These are phyloP conservation scores for Xylaria sp. DNA, from an alignment of 2,329 filamentous ascomycete genomes.

Conservation along the genomic window DNA sequence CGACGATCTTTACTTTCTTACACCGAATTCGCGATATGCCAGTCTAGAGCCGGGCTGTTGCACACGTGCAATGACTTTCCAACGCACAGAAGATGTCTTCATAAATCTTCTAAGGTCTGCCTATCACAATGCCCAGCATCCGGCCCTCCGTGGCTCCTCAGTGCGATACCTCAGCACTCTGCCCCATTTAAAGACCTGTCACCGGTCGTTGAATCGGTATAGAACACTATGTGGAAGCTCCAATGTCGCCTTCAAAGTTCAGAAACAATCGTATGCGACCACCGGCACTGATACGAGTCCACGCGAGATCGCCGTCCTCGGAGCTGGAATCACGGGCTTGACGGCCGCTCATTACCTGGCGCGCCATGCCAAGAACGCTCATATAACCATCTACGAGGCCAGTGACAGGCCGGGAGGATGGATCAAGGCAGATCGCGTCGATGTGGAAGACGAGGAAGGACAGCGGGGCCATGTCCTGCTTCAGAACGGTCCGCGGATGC, in stretches of 20 bases:
- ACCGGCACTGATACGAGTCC: constrained; percentile 33
- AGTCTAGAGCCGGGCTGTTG: constrained; percentile 32
- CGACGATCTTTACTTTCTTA: constrained; percentile 7
- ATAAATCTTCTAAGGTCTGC: constrained; percentile 44
- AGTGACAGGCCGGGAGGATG: constrained; percentile 80
- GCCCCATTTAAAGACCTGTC: constrained; percentile 18
- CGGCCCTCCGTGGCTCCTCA: constrained; percentile 24
- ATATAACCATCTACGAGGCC: constrained; percentile 85
- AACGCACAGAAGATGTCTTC: constrained; percentile 45
- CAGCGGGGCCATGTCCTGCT: constrained; percentile 71
- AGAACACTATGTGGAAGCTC: constrained; percentile 9
- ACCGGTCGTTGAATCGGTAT: constrained; percentile 26
- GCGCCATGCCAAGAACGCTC: constrained; percentile 69
- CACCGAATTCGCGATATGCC: constrained; percentile 34
- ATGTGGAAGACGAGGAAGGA: constrained; percentile 68
- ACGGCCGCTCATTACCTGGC: constrained; percentile 81
- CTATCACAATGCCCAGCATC: constrained; percentile 43
- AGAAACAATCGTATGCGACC: constrained; percentile 39
- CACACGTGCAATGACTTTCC: constrained; percentile 44
- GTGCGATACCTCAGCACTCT: constrained; percentile 40
- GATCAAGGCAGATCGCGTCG: constrained; percentile 74
- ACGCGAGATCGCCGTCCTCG: constrained; percentile 72
- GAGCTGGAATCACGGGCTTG: constrained; percentile 85
- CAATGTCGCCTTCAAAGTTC: constrained; percentile 2
- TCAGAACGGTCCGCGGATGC: constrained; percentile 83